A percentile compares a stretch with the other conserved stretches of the same genome.
phyloP scores from a whole-genome alignment of 2,329 filamentous ascomycete genomes.

The Monosporascus sp. region DNA sequence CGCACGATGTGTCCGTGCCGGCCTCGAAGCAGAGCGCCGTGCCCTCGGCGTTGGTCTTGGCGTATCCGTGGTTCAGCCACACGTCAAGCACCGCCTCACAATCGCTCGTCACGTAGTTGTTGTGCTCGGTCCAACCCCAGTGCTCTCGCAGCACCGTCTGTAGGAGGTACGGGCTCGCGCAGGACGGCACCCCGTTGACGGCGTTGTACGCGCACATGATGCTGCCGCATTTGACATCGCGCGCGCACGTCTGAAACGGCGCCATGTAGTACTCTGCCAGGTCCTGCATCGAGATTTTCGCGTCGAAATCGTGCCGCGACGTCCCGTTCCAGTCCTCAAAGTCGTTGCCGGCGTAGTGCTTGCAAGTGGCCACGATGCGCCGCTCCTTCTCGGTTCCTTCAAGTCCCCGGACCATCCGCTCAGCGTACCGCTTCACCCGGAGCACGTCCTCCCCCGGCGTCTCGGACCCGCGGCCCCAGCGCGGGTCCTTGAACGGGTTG shows the following conservation, averaged over 20 bases:
- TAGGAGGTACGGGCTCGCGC: slow-evolving; percentile 49
- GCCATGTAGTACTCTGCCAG: slow-evolving; percentile 62
- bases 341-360: slow-evolving; percentile 55
- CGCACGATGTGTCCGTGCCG: slow-evolving; percentile 31
- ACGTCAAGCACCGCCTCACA: slow-evolving; percentile 59
- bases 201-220: slow-evolving; percentile 60
- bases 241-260: slow-evolving; percentile 57
- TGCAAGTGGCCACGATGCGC: slow-evolving; percentile 51
- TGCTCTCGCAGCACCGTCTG: no score
- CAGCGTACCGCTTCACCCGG: slow-evolving; percentile 45
- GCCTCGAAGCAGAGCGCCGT: slow-evolving; percentile 29
- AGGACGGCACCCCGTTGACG: slow-evolving; percentile 61
- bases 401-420: slow-evolving; percentile 47
- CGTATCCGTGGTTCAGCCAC: slow-evolving; percentile 37
- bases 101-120: slow-evolving; percentile 60
- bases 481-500: slow-evolving; percentile 58
- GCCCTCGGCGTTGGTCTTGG: slow-evolving; percentile 25
- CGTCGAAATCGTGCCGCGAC: slow-evolving; percentile 48
- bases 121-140: slow-evolving; percentile 47
- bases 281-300: slow-evolving; percentile 53
- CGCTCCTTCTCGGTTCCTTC: no score
- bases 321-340: slow-evolving; percentile 41
- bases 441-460: slow-evolving; percentile 54
- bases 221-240: slow-evolving; percentile 49
- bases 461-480: slow-evolving; percentile 58